These are phyloP conservation scores for Galeopsis tetrahit DNA, from an alignment of 257 asterid genomes.

Conservation along the genomic window DNA sequence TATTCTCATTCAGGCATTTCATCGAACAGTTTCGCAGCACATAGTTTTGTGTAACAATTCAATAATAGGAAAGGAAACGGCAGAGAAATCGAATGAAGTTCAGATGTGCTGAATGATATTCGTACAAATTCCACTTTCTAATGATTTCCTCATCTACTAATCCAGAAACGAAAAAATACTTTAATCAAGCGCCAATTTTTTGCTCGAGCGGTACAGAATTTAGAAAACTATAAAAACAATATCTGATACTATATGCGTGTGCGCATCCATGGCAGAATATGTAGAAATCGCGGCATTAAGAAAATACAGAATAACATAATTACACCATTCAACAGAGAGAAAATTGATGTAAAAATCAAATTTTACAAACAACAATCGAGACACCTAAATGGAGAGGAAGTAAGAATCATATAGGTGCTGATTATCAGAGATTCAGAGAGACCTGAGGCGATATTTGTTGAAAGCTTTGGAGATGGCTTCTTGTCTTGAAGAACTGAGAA, in stretches of 20 bases:
- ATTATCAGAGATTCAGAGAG: conserved; percentile 21
- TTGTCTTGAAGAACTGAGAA: conserved; percentile 34
- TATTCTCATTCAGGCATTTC: conserved; percentile 30
- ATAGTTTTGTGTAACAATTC: neutral
- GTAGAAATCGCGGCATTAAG: neutral
- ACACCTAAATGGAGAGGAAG: neutral
- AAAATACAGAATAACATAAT: neutral
- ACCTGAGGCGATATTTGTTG: conserved; percentile 28
- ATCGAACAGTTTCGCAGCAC: conserved; percentile 33
- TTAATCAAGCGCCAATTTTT: neutral
- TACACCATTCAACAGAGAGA: neutral
- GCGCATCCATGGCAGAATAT: neutral
- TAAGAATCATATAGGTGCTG: conserved; percentile 32
- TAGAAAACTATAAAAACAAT: neutral
- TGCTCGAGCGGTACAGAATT: no score
- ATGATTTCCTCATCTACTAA: neutral
- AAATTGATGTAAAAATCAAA: neutral
- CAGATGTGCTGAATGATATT: no score
- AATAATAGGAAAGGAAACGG: no score
- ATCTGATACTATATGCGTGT: neutral
- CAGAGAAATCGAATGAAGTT: no score
- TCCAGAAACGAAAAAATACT: neutral
- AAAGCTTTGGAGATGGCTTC: conserved; percentile 27
- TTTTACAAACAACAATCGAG: neutral
- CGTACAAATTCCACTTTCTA: no score